Percentiles rank a stretch among this genome's conserved stretches.
Evolutionary conservation across 495 filamentous ascomycete species (phyloP).

Genomic region (Podospora pseudocomata): DNA sequence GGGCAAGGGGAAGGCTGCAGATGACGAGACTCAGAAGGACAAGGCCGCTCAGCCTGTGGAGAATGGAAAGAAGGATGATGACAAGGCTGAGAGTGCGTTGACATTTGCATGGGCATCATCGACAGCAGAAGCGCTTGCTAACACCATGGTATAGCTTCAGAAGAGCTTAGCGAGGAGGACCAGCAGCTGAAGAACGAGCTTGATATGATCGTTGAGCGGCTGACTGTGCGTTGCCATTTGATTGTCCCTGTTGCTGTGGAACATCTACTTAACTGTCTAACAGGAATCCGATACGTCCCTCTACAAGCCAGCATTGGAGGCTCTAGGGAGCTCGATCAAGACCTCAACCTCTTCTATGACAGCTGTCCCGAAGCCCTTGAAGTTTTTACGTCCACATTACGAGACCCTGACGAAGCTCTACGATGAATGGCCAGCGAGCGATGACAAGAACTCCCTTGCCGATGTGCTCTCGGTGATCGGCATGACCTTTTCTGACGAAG

Average conservation of each 20-base stretch:
- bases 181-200: constrained; percentile 97
- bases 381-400: constrained; percentile 96
- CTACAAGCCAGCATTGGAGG: constrained; percentile 86
- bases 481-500: constrained; percentile 98
- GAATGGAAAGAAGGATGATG: constrained; percentile 73
- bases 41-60: constrained; percentile 63
- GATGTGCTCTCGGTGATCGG: constrained; percentile 96
- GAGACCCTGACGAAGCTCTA: constrained; percentile 79
- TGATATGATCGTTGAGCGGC: constrained; percentile 94
- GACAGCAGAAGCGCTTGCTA: constrained; percentile 15
- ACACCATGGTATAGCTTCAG: constrained; percentile 34
- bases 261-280: constrained; percentile 13
- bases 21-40: constrained; percentile 62
- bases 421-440: constrained; percentile 78
- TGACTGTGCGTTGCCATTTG: constrained; percentile 62
- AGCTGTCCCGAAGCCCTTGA: constrained; percentile 94
- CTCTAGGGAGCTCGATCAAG: constrained; percentile 96
- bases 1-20: constrained; percentile 87
- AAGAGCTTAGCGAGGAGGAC: constrained; percentile 96
- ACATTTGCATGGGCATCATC: constrained; percentile 4
- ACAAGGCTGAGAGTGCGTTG: constrained; percentile 46
- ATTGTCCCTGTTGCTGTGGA: constrained; percentile 24
- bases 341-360: constrained; percentile 99
- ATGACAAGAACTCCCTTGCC: constrained; percentile 83
- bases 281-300: constrained; percentile 83